Percentiles rank a stretch among this genome's conserved stretches.
phyloP scores from a whole-genome alignment of 108 stramenopile genomes.

The Skeletonema grethae region DNA sequence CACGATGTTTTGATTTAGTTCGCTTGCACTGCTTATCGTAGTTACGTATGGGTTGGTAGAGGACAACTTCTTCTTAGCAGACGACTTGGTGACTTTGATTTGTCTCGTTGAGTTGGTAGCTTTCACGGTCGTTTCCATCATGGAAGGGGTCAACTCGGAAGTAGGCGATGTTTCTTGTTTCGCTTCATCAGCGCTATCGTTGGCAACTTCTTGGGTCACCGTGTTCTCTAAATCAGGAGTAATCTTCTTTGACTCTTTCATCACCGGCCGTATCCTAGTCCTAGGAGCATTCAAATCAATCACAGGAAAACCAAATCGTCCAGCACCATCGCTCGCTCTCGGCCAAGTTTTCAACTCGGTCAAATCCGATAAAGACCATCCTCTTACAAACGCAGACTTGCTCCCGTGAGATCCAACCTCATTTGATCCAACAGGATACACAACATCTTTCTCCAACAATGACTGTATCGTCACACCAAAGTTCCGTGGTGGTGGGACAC shows the following conservation, averaged over 20 bases:
- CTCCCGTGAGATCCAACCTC: constrained; percentile 6
- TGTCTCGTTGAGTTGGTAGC: constrained; percentile 10
- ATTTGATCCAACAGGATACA: constrained; percentile 26
- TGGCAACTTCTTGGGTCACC: background rate
- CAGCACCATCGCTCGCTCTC: constrained; percentile 53
- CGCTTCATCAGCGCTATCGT: background rate
- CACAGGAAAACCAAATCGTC: constrained; percentile 71
- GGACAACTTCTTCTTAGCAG: background rate
- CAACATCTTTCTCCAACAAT: constrained; percentile 52
- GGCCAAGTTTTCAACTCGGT: constrained; percentile 77
- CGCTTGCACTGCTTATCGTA: constrained; percentile 45
- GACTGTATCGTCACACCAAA: constrained; percentile 58
- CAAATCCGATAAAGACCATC: constrained; percentile 61
- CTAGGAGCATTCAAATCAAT: constrained; percentile 20
- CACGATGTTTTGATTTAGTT: constrained; percentile 50
- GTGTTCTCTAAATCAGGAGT: background rate
- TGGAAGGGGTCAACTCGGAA: background rate
- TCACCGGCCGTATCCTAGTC: constrained; percentile 8
- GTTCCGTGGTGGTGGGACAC: constrained; percentile 34
- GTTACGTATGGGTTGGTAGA: constrained; percentile 50
- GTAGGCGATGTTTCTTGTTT: background rate
- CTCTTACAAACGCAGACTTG: constrained; percentile 40
- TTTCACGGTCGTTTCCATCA: background rate
- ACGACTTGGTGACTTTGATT: constrained; percentile 13
- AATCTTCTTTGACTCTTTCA: constrained; percentile 16